phyloP scores from a whole-genome alignment of 768 basidiomycete genomes.

The Imleria badia region DNA sequence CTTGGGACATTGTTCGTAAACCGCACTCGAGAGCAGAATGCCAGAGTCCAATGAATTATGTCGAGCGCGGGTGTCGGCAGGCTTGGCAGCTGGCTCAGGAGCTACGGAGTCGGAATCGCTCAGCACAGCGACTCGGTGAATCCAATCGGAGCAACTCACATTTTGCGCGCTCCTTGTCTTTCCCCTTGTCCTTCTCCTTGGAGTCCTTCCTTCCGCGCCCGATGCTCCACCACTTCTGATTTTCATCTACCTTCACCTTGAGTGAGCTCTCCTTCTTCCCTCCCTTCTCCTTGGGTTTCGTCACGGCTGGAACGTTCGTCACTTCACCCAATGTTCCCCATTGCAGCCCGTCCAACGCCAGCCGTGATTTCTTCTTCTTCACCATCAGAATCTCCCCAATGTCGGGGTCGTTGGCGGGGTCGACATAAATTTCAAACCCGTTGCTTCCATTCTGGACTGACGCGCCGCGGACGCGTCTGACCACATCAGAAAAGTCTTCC shows the following conservation, averaged over 20 bases:
- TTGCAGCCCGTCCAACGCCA: slow-evolving; percentile 53
- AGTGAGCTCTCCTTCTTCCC: slow-evolving; percentile 34
- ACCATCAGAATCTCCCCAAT: slow-evolving; percentile 70
- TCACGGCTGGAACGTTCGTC: slow-evolving; percentile 48
- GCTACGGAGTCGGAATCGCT: slow-evolving; percentile 31
- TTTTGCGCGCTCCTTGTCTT: slow-evolving; percentile 39
- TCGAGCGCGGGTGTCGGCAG: slow-evolving; percentile 43
- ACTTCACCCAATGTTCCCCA: slow-evolving; percentile 61
- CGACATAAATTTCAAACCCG: slow-evolving; percentile 72
- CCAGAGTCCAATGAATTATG: slow-evolving; percentile 65
- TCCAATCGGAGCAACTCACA: slow-evolving; percentile 12
- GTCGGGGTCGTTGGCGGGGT: slow-evolving; percentile 62
- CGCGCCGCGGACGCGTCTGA: slow-evolving; percentile 45
- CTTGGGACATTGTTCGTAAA: slow-evolving; percentile 14
- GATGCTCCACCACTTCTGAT: slow-evolving; percentile 81
- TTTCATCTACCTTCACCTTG: slow-evolving; percentile 46
- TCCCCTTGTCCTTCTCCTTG: slow-evolving; percentile 55
- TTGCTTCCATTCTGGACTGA: slow-evolving; percentile 32
- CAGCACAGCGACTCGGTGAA: neutral
- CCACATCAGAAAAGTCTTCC: slow-evolving; percentile 61
- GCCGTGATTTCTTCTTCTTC: slow-evolving; percentile 73
- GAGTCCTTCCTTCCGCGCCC: slow-evolving; percentile 72
- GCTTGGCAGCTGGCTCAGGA: slow-evolving; percentile 41
- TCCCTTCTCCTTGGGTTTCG: slow-evolving; percentile 35
- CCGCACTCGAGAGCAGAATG: slow-evolving; percentile 32